Conservation (phyloP, 768 basidiomycete genomes). For the Termitomyces sp. region DNA sequence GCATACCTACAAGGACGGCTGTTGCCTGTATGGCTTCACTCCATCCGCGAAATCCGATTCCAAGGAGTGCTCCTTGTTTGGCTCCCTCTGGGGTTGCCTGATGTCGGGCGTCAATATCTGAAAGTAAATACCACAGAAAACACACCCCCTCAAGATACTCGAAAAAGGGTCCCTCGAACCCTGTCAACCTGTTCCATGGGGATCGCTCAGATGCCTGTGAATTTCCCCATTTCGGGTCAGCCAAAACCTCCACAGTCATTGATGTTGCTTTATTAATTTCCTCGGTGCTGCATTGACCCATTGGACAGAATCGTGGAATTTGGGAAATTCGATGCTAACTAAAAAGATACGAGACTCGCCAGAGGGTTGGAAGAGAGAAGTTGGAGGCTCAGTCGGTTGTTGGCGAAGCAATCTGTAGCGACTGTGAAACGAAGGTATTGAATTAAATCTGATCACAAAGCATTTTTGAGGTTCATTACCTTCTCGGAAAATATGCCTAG, state of each 20-base stretch:
- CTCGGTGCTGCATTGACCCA: slow-evolving; percentile 15
- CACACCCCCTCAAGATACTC: slow-evolving; percentile 11
- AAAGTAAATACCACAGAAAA: neutral
- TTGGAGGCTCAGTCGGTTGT: too few species aligned
- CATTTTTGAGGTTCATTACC: too few species aligned
- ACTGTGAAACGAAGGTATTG: too few species aligned
- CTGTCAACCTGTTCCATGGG: neutral
- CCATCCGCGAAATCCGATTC: slow-evolving; percentile 30
- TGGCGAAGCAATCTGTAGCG: too few species aligned
- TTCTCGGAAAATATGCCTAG: too few species aligned
- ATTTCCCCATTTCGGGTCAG: slow-evolving; percentile 31
- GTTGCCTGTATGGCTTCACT: slow-evolving; percentile 19
- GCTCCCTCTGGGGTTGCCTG: slow-evolving; percentile 12
- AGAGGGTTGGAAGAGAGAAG: too few species aligned
- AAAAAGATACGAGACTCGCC: slow-evolving; percentile 18
- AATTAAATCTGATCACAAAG: too few species aligned
- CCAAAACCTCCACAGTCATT: slow-evolving; percentile 32
- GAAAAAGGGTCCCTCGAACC: slow-evolving; percentile 9
- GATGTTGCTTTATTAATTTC: slow-evolving; percentile 12
- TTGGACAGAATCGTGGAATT: neutral
- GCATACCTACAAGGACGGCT: slow-evolving; percentile 23
- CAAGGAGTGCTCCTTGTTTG: slow-evolving; percentile 25
- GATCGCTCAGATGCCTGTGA: slow-evolving; percentile 19
- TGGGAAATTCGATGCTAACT: neutral
- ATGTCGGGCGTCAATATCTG: neutral